Base-by-base conservation (phyloP, 371 early-diverging fungal species). In the Mortierella sp. region DNA sequence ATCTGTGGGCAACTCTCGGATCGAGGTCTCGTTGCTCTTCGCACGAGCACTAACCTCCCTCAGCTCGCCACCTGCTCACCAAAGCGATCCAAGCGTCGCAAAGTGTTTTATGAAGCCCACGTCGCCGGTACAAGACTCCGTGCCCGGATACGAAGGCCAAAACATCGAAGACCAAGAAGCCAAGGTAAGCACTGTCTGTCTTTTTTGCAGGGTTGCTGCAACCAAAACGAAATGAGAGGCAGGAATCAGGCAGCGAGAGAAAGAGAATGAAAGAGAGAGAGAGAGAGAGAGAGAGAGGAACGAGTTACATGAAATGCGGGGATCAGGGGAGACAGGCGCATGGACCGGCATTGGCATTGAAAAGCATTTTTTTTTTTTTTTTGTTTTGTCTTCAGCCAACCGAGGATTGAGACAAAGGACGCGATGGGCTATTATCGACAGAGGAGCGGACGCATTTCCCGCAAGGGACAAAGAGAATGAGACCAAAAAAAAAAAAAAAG, bases 71-170 rank as follows among this genome's bases (percentile, higher is more conserved):
- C 16, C 50, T 21, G 16, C n/a, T 16, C 50, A 50, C n/a, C n/a
- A 21, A 50, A 50, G 50, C 50, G 50, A 50, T 50, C 50, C n/a
- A 50, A n/a, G 50, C 16, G 21, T 16, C 14, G 5, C n/a, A 50
- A 50, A 50, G 50, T 50, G 50, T n/a, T 50, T 16, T 50, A 50
- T 50, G 50, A 21, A 16, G 50, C 50, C 21, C 50, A 21, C 50
- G 50, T 21, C 50, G 2, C 14, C 21, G 50, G n/a, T 50, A 21
- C 50, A n/a, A 50, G 46, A 50, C 50, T 21, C 50, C 5, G 5
- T 50, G 50, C 50, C 16, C 14, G 50, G 16, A 50, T 4, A 50
- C 21, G 14, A 50, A 21, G 50, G 21, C 21, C 46, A 9, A 16
- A 46, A 16, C 12, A 46, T 46, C 16, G 46, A n/a, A n/a, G n/a